Evolutionary conservation across 257 asterid genomes (phyloP).

Genomic region (Jacaranda mimosifolia): DNA sequence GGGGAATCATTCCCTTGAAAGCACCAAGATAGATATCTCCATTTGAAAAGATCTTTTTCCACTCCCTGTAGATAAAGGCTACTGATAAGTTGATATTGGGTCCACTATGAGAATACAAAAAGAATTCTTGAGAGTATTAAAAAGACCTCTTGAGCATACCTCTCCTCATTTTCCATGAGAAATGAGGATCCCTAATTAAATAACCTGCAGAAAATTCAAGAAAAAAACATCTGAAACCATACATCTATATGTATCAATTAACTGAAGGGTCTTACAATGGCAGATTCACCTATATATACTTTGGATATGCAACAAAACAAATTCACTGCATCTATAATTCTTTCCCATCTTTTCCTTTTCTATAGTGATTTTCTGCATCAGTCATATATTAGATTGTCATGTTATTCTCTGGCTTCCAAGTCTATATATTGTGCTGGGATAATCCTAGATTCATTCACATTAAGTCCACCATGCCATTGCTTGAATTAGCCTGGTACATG

Average conservation of each 20-base stretch:
- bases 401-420: slow-evolving; percentile 10
- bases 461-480: not conserved
- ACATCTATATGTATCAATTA: not conserved
- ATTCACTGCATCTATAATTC: not conserved
- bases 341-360: slow-evolving; percentile 15
- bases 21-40: slow-evolving; percentile 81
- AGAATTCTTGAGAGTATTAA: slow-evolving; percentile 6
- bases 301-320: not conserved
- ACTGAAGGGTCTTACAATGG: not conserved
- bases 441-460: slow-evolving; percentile 2
- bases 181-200: slow-evolving; percentile 24
- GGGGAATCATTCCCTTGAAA: slow-evolving; percentile 64
- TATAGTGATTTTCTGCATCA: slow-evolving; percentile 17
- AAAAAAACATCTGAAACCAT: slow-evolving; percentile 30
- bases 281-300: no score
- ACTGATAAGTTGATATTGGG: slow-evolving; percentile 19
- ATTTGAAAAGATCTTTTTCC: slow-evolving; percentile 66
- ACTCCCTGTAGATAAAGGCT: slow-evolving; percentile 53
- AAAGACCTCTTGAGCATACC: slow-evolving; percentile 38
- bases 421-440: not conserved
- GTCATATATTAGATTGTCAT: slow-evolving; percentile 1
- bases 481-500: not conserved
- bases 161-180: slow-evolving; percentile 54
- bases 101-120: slow-evolving; percentile 1
- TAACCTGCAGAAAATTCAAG: slow-evolving; percentile 44